Evolutionary conservation across 2,329 filamentous ascomycete genomes (phyloP), one percentile per base, ranked within the genome.

Genomic region (Fusarium nanum): DNA sequence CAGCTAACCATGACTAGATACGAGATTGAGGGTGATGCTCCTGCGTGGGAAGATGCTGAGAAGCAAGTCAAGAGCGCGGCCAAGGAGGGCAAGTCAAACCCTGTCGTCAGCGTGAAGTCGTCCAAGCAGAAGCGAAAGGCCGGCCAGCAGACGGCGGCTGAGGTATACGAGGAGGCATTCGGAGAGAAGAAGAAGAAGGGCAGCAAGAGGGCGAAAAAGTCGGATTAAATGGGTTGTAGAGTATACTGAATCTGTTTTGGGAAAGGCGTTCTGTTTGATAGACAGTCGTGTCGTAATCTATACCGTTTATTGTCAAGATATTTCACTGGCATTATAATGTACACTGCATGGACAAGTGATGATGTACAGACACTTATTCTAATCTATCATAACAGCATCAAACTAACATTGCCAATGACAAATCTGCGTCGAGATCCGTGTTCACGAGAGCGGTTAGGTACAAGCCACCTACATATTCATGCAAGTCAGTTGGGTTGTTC

Each of bases 101-200:
- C 85, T 18, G 91, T 90, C 0, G 93, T 98, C 28, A 94, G 92
- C 77, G 89, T 98, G 58, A 96, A 94, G 85, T 88, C 89, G n/a
- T 84, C 84, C 61, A 93, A 94, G 81, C 73, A 78, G 68, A 95
- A 96, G 85, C 86, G 93, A 74, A 97, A 97, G 82, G 92, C 88
- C 0, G 84, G 82, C 11, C 79, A 86, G 16, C 79, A 86, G 18
- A 64, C 61, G 12, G 89, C 88, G 7, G 83, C 82, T 23, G 89
- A 91, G 74, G 85, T 90, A 18, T 91, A 89, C 73, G 88, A 90
- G 56, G 84, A 89, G 76, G 86, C 82, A 52, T 82, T 88, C 59
- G 88, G 85, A 34, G 85, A 83, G 27, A 85, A 84, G 75, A 83
- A 87, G 76, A 89, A 88, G 78, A 89, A 87, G 80, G 70, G 73